Percentiles rank a stretch among this genome's conserved stretches.
These are phyloP conservation scores for Rhizophagus prolifer DNA, from an alignment of 192 early-diverging fungal genomes.

Conservation along the genomic window DNA sequence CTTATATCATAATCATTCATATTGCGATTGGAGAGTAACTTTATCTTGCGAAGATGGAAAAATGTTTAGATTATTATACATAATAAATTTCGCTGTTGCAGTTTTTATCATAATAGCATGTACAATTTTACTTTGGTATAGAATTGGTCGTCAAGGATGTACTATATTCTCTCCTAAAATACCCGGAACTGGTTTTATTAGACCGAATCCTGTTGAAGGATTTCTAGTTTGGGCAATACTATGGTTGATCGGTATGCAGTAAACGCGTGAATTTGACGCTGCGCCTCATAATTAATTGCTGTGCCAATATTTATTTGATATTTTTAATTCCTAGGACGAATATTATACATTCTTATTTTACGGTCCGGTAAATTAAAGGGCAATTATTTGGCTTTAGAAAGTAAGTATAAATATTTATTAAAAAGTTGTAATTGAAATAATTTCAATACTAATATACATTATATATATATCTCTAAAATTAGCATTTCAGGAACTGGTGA, in stretches of 20 bases:
- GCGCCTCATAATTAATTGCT: background rate
- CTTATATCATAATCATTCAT: background rate
- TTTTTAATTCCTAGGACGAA: background rate
- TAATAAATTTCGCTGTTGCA: background rate
- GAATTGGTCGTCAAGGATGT: slow-evolving; percentile 1
- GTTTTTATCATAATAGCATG: background rate
- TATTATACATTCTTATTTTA: background rate
- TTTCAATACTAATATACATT: too few relatives aligned
- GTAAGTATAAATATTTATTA: background rate
- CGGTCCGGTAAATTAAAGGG: background rate
- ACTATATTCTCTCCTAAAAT: background rate
- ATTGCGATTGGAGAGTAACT: slow-evolving; percentile 17
- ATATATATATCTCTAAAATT: background rate
- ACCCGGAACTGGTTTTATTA: slow-evolving; percentile 9
- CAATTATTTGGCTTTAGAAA: background rate
- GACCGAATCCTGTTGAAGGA: slow-evolving; percentile 19
- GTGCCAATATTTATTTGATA: background rate
- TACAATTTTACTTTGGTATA: slow-evolving; percentile 1
- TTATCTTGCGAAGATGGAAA: background rate
- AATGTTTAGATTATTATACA: background rate
- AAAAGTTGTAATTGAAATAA: background rate
- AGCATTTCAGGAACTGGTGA: background rate
- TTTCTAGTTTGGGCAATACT: background rate
- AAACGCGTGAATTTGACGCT: background rate
- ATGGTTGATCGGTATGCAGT: background rate